Evolutionary conservation across 192 early-diverging fungal species (phyloP), one percentile per base, ranked within the genome.

Genomic region (Spizellomyces sp.): DNA sequence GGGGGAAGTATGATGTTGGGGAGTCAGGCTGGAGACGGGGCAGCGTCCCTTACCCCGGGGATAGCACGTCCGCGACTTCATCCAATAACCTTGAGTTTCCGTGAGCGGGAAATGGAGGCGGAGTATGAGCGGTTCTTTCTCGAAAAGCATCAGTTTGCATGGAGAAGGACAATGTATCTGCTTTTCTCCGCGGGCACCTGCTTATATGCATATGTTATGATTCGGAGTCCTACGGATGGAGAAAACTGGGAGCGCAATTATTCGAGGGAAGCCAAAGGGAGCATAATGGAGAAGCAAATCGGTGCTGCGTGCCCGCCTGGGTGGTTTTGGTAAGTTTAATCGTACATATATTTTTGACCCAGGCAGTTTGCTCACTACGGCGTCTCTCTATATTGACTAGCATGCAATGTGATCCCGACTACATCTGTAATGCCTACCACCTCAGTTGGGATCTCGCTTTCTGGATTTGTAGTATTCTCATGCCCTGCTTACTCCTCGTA

Each of bases 1-100:
- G 50, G 50, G 50, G 50, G 50, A 19, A n/a, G 14, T 4, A 54
- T 54, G 12, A n/a, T 54, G 17, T 19, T 54, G 12, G 50, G 50
- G 50, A n/a, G 14, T 19, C 50, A 54, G 50, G 17, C 12, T 19
- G 50, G 50, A 54, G 50, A 54, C 17, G 50, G 50, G 2, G 50
- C 14, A 4, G 50, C 50, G 17, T 54, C 50, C 17, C 50, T 54
- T 19, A n/a, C 50, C 50, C 50, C 14, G 4, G 17, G 50, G 12
- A 54, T 54, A 12, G 4, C 50, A 54, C 50, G 50, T 4, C 27
- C 27, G 27, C 50, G 50, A 14, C 59, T 61, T 19, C 85, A 80
- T 80, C 85, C 80, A 27, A 80, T 80, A 57, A 79, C 79, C 21
- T 61, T 71, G 6, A 80, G 77, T 62, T 79, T 75, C 55, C 47